A percentile compares a stretch with the other conserved stretches of the same genome.
These are phyloP conservation scores for Brettanomyces nanus DNA, from an alignment of 805 yeast species.

Conservation along the genomic window DNA sequence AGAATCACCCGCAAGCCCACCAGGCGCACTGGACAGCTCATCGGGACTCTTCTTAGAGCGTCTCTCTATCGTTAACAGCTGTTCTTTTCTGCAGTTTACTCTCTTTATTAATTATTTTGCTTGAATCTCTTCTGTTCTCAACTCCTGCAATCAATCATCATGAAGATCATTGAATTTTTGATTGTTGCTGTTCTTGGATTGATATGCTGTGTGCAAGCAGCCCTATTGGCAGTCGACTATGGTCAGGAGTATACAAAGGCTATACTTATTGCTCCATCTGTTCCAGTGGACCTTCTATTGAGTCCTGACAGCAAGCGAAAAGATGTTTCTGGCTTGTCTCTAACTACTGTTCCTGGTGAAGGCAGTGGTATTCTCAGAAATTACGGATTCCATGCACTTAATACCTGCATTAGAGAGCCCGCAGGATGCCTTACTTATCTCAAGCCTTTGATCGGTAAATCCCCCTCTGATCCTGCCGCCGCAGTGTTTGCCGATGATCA, in stretches of 20 bases:
- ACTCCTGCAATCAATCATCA: too few relatives aligned
- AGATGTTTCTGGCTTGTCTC: conserved; percentile 71
- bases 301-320: conserved; percentile 90
- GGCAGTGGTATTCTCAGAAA: conserved; percentile 53
- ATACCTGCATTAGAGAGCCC: conserved; percentile 69
- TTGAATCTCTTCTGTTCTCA: too few relatives aligned
- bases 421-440: conserved; percentile 54
- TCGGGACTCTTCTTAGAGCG: too few relatives aligned
- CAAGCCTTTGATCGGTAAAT: conserved; percentile 65
- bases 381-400: conserved; percentile 69
- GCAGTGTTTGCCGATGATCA: conserved; percentile 42
- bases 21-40: too few relatives aligned
- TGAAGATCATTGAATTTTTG: too few relatives aligned
- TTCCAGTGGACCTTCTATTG: conserved; percentile 78
- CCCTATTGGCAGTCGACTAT: conserved; percentile 80
- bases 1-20: too few relatives aligned
- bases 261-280: conserved; percentile 82
- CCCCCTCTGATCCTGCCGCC: conserved; percentile 38
- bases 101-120: too few relatives aligned
- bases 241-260: conserved; percentile 88
- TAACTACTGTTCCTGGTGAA: conserved; percentile 32
- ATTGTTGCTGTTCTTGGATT: background rate
- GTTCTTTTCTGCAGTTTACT: too few relatives aligned
- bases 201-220: conserved; percentile 28
- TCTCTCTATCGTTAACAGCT: too few relatives aligned